Evolutionary conservation across 805 yeast genomes (phyloP).

Genomic region (Starmerella powellii): DNA sequence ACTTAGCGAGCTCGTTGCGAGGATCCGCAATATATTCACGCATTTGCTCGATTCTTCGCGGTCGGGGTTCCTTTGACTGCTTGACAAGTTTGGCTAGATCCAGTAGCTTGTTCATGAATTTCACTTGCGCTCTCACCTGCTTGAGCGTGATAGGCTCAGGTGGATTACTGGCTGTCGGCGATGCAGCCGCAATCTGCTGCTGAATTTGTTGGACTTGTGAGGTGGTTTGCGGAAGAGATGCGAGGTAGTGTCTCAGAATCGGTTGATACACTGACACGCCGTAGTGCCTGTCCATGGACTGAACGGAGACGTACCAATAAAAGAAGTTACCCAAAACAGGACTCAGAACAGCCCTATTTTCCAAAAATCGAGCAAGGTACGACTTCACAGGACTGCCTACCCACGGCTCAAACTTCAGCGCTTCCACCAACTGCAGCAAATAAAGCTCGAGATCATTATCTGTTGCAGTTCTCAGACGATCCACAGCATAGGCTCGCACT

Average conservation of each 20-base stretch:
- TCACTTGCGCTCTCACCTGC: constrained; percentile 43
- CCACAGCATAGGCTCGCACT: constrained; percentile 80
- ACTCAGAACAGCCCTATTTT: constrained; percentile 56
- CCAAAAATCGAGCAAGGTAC: constrained; percentile 45
- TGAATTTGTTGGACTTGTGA: constrained; percentile 6
- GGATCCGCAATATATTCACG: constrained; percentile 45
- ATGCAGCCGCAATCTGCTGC: constrained; percentile 1
- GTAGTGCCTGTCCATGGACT: constrained; percentile 51
- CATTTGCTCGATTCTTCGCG: constrained; percentile 58
- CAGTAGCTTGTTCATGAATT: constrained; percentile 54
- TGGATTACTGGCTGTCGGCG: background rate
- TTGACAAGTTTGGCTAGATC: constrained; percentile 54
- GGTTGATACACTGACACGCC: constrained; percentile 36
- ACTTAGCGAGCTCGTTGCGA: constrained; percentile 30
- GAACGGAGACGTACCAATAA: constrained; percentile 88
- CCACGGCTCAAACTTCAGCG: constrained; percentile 63
- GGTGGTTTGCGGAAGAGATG: constrained; percentile 25
- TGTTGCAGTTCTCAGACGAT: constrained; percentile 61
- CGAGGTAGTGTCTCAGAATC: constrained; percentile 37
- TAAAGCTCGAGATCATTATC: constrained; percentile 73
- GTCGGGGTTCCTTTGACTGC: constrained; percentile 59
- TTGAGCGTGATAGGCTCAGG: constrained; percentile 10
- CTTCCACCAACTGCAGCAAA: constrained; percentile 80
- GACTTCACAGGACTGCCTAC: constrained; percentile 20
- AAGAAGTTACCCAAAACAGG: constrained; percentile 64